phyloP scores from a whole-genome alignment of 2,329 filamentous ascomycete genomes.

The Coniochaeta prunicola region DNA sequence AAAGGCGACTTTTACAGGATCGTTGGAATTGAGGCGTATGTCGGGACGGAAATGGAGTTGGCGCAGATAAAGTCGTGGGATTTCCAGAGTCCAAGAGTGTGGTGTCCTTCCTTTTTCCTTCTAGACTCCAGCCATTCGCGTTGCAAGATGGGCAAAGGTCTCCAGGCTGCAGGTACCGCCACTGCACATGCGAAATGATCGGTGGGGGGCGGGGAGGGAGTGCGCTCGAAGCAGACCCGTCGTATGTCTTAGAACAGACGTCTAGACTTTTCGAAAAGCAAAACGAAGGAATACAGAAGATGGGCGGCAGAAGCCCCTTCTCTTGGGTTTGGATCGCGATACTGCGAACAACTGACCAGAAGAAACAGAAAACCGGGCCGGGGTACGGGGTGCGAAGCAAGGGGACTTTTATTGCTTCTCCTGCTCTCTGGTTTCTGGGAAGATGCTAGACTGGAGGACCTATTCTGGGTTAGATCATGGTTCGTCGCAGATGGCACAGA shows the following conservation, averaged over 20 bases:
- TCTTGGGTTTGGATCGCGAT: neutral
- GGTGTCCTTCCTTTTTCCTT: neutral
- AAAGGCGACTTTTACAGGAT: neutral
- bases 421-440: neutral
- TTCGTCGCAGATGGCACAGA: neutral
- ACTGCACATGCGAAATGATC: neutral
- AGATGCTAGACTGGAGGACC: neutral
- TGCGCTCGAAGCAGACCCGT: neutral
- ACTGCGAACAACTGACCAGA: constrained; percentile 1
- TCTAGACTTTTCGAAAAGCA: neutral
- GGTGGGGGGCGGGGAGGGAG: neutral
- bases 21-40: neutral
- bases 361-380: constrained; percentile 1
- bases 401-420: constrained; percentile 3
- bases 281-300: neutral
- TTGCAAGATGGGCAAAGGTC: neutral
- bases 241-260: neutral
- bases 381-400: neutral
- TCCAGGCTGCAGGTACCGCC: neutral
- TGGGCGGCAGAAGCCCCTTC: neutral
- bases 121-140: neutral
- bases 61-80: neutral
- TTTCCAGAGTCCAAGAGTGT: neutral
- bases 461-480: neutral
- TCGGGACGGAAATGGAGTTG: neutral